phyloP scores from a whole-genome alignment of 352 stramenopile species.

The Globisporangium paroecandrum region DNA sequence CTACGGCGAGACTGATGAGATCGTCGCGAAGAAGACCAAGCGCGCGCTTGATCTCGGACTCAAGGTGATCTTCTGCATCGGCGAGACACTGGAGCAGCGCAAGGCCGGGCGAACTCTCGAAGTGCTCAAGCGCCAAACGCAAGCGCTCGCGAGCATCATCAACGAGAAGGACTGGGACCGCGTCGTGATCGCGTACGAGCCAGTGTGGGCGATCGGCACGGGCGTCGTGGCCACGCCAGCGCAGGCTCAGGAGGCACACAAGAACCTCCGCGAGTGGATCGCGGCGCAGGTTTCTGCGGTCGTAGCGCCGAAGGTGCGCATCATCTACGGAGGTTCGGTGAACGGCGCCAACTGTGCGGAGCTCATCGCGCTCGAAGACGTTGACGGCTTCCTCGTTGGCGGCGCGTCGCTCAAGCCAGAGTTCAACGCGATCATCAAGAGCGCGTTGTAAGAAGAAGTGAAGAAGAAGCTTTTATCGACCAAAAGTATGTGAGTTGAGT shows the following conservation, averaged over 20 bases:
- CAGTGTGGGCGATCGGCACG: conserved; percentile 98
- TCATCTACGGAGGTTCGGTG: conserved; percentile 94
- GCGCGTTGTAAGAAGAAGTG: conserved; percentile 36
- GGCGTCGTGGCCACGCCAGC: conserved; percentile 94
- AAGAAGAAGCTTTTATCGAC: background rate
- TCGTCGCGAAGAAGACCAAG: conserved; percentile 94
- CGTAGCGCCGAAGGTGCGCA: conserved; percentile 74
- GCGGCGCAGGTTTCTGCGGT: conserved; percentile 52
- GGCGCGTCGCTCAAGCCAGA: conserved; percentile 92
- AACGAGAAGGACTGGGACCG: conserved; percentile 70
- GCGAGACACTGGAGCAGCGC: conserved; percentile 91
- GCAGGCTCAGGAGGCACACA: conserved; percentile 92
- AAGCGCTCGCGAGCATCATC: conserved; percentile 88
- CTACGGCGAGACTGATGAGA: conserved; percentile 90
- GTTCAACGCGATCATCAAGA: conserved; percentile 86
- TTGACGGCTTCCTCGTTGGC: conserved; percentile 94
- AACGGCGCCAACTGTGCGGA: conserved; percentile 88
- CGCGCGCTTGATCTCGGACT: conserved; percentile 86
- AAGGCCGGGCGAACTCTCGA: conserved; percentile 87
- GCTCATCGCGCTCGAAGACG: conserved; percentile 82
- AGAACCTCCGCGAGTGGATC: conserved; percentile 83
- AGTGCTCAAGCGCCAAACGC: conserved; percentile 94
- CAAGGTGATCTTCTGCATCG: conserved; percentile 96
- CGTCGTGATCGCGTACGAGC: conserved; percentile 96
- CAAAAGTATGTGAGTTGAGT: background rate